phyloP scores from a whole-genome alignment of 2,329 filamentous ascomycete genomes.

The Zymoseptoria brevis region DNA sequence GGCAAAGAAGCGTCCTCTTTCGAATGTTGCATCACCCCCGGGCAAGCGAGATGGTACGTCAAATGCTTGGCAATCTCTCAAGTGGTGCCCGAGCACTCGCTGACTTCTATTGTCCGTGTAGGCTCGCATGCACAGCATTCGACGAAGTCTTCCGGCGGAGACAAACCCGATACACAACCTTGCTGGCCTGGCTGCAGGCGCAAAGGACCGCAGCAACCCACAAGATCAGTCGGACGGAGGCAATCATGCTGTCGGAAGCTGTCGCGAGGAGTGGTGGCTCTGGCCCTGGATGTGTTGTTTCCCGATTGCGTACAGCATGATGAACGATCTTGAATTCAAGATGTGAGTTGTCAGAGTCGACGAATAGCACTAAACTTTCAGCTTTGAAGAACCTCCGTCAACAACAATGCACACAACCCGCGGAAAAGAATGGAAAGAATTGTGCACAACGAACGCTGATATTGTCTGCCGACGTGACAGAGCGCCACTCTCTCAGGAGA shows the following conservation, averaged over 20 bases:
- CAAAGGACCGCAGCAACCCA: slow-evolving; percentile 18
- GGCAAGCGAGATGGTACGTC: slow-evolving; percentile 56
- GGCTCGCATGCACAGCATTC: slow-evolving; percentile 66
- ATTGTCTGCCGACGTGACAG: too few relatives aligned
- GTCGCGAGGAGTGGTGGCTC: not conserved
- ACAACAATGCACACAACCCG: not conserved
- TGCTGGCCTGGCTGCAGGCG: slow-evolving; percentile 59
- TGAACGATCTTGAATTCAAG: not conserved
- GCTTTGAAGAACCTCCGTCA: not conserved
- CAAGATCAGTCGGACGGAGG: not conserved
- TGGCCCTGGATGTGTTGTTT: not conserved
- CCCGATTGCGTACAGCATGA: not conserved
- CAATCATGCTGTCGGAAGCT: not conserved
- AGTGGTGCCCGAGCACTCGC: not conserved
- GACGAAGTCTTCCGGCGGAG: slow-evolving; percentile 57
- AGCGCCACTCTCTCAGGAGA: too few relatives aligned
- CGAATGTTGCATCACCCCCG: slow-evolving; percentile 51
- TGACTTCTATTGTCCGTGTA: slow-evolving; percentile 26
- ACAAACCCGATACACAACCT: slow-evolving; percentile 58
- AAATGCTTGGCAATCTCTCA: too few relatives aligned
- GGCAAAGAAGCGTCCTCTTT: slow-evolving; percentile 36
- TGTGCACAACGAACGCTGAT: too few relatives aligned
- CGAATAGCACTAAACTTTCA: not conserved
- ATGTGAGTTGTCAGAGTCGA: not conserved
- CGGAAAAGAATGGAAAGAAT: too few relatives aligned